Conservation (phyloP, 2,329 filamentous ascomycete species). For the Cladosporium cucumerinum region DNA sequence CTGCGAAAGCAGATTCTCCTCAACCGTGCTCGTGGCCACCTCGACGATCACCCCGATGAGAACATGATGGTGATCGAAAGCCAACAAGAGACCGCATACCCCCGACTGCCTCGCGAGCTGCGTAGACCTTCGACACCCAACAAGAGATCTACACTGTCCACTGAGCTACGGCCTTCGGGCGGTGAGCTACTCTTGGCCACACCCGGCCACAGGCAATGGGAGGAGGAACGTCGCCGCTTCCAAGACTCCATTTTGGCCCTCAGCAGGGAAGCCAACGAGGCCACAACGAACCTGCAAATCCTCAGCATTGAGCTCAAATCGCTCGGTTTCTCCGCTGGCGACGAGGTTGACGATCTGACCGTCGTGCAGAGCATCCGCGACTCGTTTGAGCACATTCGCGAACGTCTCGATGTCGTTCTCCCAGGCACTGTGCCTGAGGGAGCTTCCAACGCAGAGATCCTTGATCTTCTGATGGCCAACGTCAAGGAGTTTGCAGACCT, state of each 20-base stretch:
- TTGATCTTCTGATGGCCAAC: conserved; percentile 38
- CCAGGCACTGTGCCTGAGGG: conserved; percentile 37
- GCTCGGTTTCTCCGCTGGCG: conserved; percentile 36
- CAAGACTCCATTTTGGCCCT: conserved; percentile 42
- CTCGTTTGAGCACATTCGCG: conserved; percentile 41
- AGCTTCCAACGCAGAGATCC: conserved; percentile 39
- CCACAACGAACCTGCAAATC: conserved; percentile 41
- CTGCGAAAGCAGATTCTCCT: conserved; percentile 35
- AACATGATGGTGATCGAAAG: conserved; percentile 34
- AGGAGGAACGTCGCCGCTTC: conserved; percentile 31
- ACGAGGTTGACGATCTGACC: conserved; percentile 31
- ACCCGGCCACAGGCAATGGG: conserved; percentile 12
- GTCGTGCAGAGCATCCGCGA: conserved; percentile 41
- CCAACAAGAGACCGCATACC: conserved; percentile 28
- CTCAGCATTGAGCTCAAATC: conserved; percentile 44
- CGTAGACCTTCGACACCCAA: conserved; percentile 1
- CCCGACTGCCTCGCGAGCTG: conserved; percentile 23
- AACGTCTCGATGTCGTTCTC: conserved; percentile 40
- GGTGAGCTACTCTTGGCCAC: conserved; percentile 19
- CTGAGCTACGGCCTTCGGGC: conserved; percentile 8
- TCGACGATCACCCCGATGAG: conserved; percentile 26
- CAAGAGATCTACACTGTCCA: conserved; percentile 5
- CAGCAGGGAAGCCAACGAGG: conserved; percentile 37
- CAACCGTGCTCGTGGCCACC: conserved; percentile 20
- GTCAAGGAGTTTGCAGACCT: conserved; percentile 36